Evolutionary conservation across 192 early-diverging fungal species (phyloP).

Genomic region (Gryganskiella cystojenkinii): DNA sequence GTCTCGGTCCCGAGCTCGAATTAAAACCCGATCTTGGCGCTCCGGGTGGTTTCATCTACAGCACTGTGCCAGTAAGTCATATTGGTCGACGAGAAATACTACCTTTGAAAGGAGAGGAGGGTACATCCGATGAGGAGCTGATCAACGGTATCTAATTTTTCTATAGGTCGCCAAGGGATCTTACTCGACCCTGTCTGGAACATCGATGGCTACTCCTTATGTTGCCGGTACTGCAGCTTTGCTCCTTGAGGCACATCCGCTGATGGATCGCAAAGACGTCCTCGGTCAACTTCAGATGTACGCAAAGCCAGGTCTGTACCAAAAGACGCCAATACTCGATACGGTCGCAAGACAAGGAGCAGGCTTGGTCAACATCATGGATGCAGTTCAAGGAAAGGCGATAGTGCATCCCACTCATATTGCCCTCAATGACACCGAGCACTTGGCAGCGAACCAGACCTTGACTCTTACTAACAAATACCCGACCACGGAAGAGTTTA

Average conservation of each 20-base stretch:
- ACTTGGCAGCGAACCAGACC: slow-evolving; percentile 38
- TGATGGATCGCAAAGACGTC: slow-evolving; percentile 15
- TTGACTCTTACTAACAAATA: slow-evolving; percentile 56
- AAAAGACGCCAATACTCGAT: neutral
- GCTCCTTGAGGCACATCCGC: slow-evolving; percentile 20
- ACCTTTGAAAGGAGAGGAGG: slow-evolving; percentile 2
- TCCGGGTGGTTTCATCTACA: slow-evolving; percentile 72
- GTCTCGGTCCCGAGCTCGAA: slow-evolving; percentile 73
- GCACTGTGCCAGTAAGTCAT: slow-evolving; percentile 59
- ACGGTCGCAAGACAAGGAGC: slow-evolving; percentile 71
- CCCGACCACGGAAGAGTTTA: slow-evolving; percentile 30
- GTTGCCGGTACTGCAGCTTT: slow-evolving; percentile 51
- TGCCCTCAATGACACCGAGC: slow-evolving; percentile 64
- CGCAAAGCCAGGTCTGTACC: slow-evolving; percentile 22
- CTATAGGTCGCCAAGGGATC: slow-evolving; percentile 31
- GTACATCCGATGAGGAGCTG: neutral
- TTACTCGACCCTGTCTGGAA: slow-evolving; percentile 60
- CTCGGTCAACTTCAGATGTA: slow-evolving; percentile 23
- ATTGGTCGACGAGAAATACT: neutral
- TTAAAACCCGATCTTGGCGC: slow-evolving; percentile 70
- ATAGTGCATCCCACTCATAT: slow-evolving; percentile 64
- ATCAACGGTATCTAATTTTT: neutral
- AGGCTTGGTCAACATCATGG: slow-evolving; percentile 77
- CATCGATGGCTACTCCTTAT: slow-evolving; percentile 76
- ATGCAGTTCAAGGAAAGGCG: slow-evolving; percentile 64